Percentiles rank a stretch among this genome's conserved stretches.
These are phyloP conservation scores for Thymus quinquecostatus DNA, from an alignment of 257 asterid species.

Conservation along the genomic window DNA sequence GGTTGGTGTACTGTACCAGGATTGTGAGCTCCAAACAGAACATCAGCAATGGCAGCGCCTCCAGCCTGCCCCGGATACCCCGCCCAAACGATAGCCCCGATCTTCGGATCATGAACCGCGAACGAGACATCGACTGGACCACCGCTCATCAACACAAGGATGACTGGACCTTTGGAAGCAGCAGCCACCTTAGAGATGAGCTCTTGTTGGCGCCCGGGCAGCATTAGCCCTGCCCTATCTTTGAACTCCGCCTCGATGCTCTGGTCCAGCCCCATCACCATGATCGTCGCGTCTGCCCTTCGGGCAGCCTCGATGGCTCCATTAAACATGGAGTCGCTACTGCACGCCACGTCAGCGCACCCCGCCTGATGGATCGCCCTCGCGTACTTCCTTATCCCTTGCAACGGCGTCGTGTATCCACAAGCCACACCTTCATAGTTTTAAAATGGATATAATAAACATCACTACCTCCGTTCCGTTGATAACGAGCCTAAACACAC, in stretches of 20 bases:
- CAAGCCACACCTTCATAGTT: conserved; percentile 60
- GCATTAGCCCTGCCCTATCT: conserved; percentile 63
- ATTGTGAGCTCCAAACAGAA: conserved; percentile 75
- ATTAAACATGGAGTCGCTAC: conserved; percentile 44
- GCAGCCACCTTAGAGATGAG: conserved; percentile 68
- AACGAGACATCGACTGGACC: conserved; percentile 78
- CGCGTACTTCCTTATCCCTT: conserved; percentile 58
- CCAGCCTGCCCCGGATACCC: conserved; percentile 93
- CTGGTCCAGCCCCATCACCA: conserved; percentile 81
- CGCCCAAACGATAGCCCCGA: conserved; percentile 71
- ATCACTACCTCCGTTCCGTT: too few relatives aligned
- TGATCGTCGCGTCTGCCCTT: conserved; percentile 60
- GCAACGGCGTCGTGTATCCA: conserved; percentile 70
- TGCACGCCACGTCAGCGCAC: conserved; percentile 64
- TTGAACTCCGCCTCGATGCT: conserved; percentile 73
- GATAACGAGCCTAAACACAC: neutral
- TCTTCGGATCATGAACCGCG: conserved; percentile 61
- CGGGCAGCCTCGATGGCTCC: conserved; percentile 68
- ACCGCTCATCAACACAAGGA: conserved; percentile 81
- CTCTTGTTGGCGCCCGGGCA: conserved; percentile 74
- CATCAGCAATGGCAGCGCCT: conserved; percentile 79
- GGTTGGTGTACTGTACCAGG: conserved; percentile 47
- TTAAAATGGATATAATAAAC: neutral
- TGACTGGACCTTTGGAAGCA: conserved; percentile 64
- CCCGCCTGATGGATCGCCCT: conserved; percentile 66